phyloP scores from a whole-genome alignment of 176 grass and related monocot species.

The Oryza meridionalis region DNA sequence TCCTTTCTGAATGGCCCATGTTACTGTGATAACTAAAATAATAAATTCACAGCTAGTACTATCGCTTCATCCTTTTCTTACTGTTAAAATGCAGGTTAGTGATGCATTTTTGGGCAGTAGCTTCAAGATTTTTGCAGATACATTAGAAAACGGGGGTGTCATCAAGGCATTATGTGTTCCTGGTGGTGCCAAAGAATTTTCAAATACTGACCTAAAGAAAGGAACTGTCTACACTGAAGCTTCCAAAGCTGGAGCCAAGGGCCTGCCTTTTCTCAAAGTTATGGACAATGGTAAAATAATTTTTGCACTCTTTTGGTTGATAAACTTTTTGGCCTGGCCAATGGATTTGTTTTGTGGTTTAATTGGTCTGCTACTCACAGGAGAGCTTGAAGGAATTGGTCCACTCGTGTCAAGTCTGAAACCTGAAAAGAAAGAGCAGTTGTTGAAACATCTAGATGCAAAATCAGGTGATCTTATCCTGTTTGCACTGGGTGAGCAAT shows the following conservation, averaged over 20 bases:
- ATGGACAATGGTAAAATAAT: constrained; percentile 77
- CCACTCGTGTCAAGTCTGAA: constrained; percentile 71
- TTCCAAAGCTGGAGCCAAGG: constrained; percentile 95
- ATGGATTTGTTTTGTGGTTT: constrained; percentile 5
- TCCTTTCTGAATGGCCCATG: constrained; percentile 23
- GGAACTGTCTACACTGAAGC: constrained; percentile 82
- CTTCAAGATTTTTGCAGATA: constrained; percentile 96
- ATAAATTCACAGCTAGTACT: neutral
- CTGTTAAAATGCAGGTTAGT: constrained; percentile 70
- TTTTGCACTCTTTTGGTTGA: constrained; percentile 6
- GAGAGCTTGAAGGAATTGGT: constrained; percentile 84
- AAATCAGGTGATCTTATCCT: constrained; percentile 85
- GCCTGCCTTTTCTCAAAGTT: constrained; percentile 93
- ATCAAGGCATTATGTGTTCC: constrained; percentile 84
- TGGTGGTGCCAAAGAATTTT: constrained; percentile 74
- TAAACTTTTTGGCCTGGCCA: neutral
- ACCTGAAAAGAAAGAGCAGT: constrained; percentile 66
- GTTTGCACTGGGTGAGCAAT: constrained; percentile 79
- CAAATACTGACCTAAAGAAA: constrained; percentile 96
- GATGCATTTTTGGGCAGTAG: constrained; percentile 61
- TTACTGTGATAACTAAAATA: constrained; percentile 20
- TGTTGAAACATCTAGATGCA: constrained; percentile 56
- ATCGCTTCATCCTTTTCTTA: constrained; percentile 5
- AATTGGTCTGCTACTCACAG: constrained; percentile 45
- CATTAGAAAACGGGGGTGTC: constrained; percentile 71